These are phyloP conservation scores for Malus hybrid DNA, from an alignment of 331 rosid species.

Conservation along the genomic window DNA sequence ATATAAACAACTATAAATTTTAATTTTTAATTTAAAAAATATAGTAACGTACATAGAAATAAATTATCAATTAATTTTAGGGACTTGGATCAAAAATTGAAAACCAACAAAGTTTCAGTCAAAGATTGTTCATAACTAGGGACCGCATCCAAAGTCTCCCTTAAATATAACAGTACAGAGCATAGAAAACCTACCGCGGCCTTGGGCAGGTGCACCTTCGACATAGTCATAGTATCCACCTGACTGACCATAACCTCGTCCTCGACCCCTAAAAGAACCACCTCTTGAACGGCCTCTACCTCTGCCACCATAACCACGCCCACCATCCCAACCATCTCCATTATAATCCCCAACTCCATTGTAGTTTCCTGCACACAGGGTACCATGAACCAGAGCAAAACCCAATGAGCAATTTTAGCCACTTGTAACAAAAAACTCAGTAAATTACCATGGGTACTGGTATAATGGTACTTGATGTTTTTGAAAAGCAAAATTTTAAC, in stretches of 20 bases:
- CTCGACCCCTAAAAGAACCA: constrained; percentile 48
- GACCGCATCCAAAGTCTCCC: too few species aligned
- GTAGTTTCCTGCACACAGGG: constrained; percentile 34
- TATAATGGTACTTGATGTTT: background rate
- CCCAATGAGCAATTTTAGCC: constrained; percentile 4
- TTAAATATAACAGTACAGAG: background rate
- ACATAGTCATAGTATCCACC: constrained; percentile 54
- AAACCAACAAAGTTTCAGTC: too few species aligned
- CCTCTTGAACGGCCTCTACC: constrained; percentile 71
- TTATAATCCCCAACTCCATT: constrained; percentile 54
- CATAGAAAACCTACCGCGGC: constrained; percentile 38
- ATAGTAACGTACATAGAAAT: too few species aligned
- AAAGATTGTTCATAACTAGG: too few species aligned
- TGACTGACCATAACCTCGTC: constrained; percentile 51
- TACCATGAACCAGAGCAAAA: constrained; percentile 1
- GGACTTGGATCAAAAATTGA: too few species aligned
- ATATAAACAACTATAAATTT: too few species aligned
- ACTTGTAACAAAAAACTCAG: background rate
- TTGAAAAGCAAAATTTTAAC: background rate
- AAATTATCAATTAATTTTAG: too few species aligned
- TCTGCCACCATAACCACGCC: constrained; percentile 66
- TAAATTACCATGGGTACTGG: background rate
- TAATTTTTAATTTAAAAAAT: too few species aligned
- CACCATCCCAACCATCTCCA: constrained; percentile 75
- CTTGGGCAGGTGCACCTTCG: constrained; percentile 62